Percentiles rank a stretch among this genome's conserved stretches.
phyloP scores from a whole-genome alignment of 352 stramenopile genomes.

The Pythium insidiosum region DNA sequence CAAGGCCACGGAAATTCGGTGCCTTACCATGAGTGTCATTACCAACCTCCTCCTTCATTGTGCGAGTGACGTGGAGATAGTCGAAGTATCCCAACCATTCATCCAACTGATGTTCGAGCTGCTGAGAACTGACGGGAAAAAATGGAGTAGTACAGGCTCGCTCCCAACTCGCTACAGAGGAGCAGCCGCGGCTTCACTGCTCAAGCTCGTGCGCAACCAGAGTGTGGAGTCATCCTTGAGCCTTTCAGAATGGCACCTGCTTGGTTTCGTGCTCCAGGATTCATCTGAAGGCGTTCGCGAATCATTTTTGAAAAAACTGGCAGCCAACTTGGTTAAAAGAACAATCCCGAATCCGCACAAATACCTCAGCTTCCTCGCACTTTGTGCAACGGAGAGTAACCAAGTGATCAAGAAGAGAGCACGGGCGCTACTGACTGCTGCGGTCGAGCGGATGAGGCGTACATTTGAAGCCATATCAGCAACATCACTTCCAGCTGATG shows the following conservation, averaged over 20 bases:
- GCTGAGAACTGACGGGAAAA: conserved; percentile 47
- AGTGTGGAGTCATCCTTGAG: conserved; percentile 40
- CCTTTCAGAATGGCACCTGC: conserved; percentile 66
- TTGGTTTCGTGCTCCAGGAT: conserved; percentile 72
- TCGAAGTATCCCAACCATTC: too few relatives aligned
- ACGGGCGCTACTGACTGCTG: conserved; percentile 32
- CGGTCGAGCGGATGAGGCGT: conserved; percentile 69
- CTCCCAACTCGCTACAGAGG: conserved; percentile 39
- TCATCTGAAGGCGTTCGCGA: conserved; percentile 60
- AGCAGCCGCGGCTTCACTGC: conserved; percentile 36
- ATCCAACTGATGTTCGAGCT: conserved; percentile 48
- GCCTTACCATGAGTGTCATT: conserved; percentile 46
- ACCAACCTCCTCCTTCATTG: conserved; percentile 48
- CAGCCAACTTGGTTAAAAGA: conserved; percentile 57
- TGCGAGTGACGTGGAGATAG: conserved; percentile 18
- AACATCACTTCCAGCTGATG: background rate
- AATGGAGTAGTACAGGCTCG: conserved; percentile 25
- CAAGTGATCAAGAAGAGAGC: conserved; percentile 46
- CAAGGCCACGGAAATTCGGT: conserved; percentile 39
- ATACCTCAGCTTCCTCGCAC: conserved; percentile 67
- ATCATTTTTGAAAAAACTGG: conserved; percentile 72
- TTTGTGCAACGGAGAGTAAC: conserved; percentile 52
- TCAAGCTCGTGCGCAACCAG: conserved; percentile 58
- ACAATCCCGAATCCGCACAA: conserved; percentile 60
- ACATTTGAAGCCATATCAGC: conserved; percentile 50